phyloP scores from a whole-genome alignment of 2,329 filamentous ascomycete species.

The Cercospora berteroae region DNA sequence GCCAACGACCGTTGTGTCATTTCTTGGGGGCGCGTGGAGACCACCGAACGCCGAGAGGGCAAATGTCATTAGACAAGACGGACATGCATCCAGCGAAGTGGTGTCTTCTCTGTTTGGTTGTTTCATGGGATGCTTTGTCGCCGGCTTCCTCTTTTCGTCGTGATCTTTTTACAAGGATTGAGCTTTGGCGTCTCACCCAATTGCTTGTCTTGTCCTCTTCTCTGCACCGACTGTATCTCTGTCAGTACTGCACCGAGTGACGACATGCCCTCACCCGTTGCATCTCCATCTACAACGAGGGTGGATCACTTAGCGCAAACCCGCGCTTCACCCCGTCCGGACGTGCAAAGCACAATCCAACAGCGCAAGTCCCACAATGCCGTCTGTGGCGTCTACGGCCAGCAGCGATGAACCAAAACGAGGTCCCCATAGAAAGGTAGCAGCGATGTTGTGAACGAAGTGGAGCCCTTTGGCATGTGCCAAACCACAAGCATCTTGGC shows the following conservation, averaged over 20 bases:
- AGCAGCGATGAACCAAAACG: neutral
- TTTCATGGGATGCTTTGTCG: neutral
- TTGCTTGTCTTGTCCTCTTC: neutral
- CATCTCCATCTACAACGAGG: neutral
- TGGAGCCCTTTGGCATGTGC: neutral
- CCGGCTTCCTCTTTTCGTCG: neutral
- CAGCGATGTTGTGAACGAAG: neutral
- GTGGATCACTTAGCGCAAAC: neutral
- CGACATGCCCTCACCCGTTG: neutral
- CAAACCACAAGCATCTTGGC: conserved; percentile 9
- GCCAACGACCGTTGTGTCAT: neutral
- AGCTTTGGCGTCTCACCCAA: neutral
- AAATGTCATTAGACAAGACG: neutral
- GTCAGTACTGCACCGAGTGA: neutral
- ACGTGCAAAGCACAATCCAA: neutral
- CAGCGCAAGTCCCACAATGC: neutral
- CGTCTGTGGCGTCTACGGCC: neutral
- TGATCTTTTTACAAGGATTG: neutral
- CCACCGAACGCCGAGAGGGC: neutral
- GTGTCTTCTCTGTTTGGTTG: neutral
- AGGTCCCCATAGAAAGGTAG: neutral
- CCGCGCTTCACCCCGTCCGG: neutral
- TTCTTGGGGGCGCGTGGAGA: conserved; percentile 3
- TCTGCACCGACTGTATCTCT: neutral
- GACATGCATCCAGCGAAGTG: neutral